phyloP scores from a whole-genome alignment of 2,329 filamentous ascomycete species.

The Fonsecaea erecta region DNA sequence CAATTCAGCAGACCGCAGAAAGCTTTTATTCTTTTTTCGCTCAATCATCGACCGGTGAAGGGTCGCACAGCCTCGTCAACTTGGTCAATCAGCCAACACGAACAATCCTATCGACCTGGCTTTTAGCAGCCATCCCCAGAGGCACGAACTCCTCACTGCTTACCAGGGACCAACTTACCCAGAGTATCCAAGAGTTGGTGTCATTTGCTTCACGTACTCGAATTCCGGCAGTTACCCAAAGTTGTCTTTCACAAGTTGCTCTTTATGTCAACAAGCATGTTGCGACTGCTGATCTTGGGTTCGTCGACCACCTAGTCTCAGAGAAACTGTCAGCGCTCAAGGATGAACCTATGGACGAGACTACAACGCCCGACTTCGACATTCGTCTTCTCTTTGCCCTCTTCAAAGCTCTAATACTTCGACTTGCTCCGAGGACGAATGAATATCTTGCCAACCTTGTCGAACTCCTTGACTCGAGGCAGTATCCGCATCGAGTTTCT shows the following conservation, averaged over 20 bases:
- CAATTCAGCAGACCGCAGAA: conserved; percentile 57
- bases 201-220: conserved; percentile 31
- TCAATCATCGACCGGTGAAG: conserved; percentile 24
- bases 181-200: conserved; percentile 38
- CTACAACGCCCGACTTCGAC: conserved; percentile 43
- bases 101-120: conserved; percentile 53
- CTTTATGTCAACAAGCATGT: conserved; percentile 48
- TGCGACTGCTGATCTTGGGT: conserved; percentile 39
- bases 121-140: conserved; percentile 38
- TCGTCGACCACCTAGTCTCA: conserved; percentile 41
- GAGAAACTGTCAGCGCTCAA: conserved; percentile 30
- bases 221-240: conserved; percentile 27
- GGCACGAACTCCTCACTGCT: conserved; percentile 28
- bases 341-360: conserved; percentile 29
- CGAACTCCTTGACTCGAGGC: conserved; percentile 49
- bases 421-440: conserved; percentile 55
- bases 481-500: conserved; percentile 51
- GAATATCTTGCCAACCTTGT: conserved; percentile 58
- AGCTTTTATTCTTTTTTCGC: conserved; percentile 61
- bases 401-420: conserved; percentile 64
- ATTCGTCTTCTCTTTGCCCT: conserved; percentile 65
- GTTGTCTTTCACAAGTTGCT: conserved; percentile 39
- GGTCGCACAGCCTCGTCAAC: neutral
- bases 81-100: conserved; percentile 40
- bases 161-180: conserved; percentile 22